Conservation (phyloP, 2,329 filamentous ascomycete species). For the Lecanicillium sp. region DNA sequence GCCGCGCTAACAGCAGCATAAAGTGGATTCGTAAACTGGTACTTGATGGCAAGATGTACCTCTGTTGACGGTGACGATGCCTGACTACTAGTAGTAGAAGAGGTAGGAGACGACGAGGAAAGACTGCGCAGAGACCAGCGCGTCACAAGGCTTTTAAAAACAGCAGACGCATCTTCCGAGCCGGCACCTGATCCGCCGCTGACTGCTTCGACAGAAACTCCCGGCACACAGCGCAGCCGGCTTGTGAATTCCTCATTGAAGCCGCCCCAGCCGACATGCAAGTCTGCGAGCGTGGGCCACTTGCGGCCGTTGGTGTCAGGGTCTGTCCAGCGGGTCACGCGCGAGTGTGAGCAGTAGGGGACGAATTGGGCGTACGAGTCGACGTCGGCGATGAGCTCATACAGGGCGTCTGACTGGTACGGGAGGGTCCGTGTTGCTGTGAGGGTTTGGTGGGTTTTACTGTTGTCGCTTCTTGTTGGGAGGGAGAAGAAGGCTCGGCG, state of each 20-base stretch:
- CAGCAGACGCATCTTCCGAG: conserved; percentile 27
- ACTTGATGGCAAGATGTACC: conserved; percentile 69
- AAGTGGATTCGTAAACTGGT: conserved; percentile 80
- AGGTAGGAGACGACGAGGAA: no score
- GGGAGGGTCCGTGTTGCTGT: conserved; percentile 68
- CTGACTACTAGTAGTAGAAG: no score
- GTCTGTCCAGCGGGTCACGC: conserved; percentile 65
- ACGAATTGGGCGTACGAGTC: conserved; percentile 78
- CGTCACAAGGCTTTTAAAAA: conserved; percentile 63
- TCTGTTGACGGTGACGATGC: conserved; percentile 42
- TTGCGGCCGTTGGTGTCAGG: conserved; percentile 39
- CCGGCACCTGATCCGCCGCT: conserved; percentile 45
- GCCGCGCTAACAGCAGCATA: conserved; percentile 76
- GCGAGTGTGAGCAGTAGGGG: conserved; percentile 77
- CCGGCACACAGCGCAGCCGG: conserved; percentile 68
- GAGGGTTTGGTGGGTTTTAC: conserved; percentile 60
- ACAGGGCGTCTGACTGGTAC: conserved; percentile 63
- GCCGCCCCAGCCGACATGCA: conserved; percentile 78
- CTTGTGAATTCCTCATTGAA: conserved; percentile 80
- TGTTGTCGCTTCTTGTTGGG: conserved; percentile 18
- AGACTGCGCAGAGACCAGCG: conserved; percentile 55
- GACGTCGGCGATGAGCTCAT: conserved; percentile 81
- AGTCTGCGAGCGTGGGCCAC: conserved; percentile 67
- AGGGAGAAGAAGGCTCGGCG: conserved; percentile 33
- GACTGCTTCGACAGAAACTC: conserved; percentile 66